A percentile compares a stretch with the other conserved stretches of the same genome.
Evolutionary conservation across 495 filamentous ascomycete species (phyloP).

Genomic region (Glutinoglossum americanum): DNA sequence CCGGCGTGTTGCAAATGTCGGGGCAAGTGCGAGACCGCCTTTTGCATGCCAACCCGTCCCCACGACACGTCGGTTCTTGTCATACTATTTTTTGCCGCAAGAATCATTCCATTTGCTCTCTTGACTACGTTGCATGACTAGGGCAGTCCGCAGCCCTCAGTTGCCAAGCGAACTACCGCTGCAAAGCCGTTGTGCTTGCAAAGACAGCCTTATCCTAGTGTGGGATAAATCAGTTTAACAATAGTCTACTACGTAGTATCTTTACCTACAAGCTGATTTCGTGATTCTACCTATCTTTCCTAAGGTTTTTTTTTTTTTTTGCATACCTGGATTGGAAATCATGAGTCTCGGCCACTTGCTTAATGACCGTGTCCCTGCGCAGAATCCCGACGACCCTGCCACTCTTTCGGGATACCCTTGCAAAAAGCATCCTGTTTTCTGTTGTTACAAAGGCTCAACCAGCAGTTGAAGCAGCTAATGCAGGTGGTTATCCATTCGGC

Average conservation of each 20-base stretch:
- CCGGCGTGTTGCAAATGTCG: background rate
- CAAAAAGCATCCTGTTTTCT: background rate
- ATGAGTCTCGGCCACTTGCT: background rate
- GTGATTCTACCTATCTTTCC: background rate
- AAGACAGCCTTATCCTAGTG: background rate
- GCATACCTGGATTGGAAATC: background rate
- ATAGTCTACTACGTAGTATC: too few relatives aligned
- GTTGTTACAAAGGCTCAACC: background rate
- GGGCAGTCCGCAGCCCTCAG: background rate
- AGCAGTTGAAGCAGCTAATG: background rate
- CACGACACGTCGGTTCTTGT: background rate
- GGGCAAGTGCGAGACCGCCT: background rate
- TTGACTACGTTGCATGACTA: background rate
- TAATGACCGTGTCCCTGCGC: background rate
- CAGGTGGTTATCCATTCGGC: slow-evolving; percentile 1
- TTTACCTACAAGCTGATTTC: background rate
- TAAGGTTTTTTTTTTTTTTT: background rate
- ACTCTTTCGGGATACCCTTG: background rate
- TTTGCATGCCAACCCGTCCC: background rate
- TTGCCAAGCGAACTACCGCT: background rate
- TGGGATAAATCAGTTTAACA: background rate
- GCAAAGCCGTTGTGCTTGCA: background rate
- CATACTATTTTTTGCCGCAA: background rate
- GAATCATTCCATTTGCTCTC: background rate
- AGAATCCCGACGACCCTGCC: background rate